Base-by-base conservation (phyloP, 306 rosid genomes). In the Gastrolobium bilobum region DNA sequence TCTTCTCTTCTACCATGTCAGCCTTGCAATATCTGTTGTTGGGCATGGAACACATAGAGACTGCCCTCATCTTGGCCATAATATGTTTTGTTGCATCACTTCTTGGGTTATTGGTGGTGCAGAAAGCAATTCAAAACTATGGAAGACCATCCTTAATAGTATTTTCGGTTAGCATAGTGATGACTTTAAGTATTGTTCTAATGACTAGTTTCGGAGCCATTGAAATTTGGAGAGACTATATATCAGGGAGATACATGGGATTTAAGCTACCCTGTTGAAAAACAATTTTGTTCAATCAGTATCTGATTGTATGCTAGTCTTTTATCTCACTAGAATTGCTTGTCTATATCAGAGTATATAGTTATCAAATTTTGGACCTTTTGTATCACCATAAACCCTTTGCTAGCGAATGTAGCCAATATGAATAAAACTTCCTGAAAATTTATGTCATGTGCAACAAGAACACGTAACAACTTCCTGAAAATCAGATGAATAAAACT, bases 1-100 rank as follows among this genome's bases (percentile, higher is more conserved):
- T 94, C 88, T 94, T 94, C 90, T 94, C 97, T 1, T 85, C 98
- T 3, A 84, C 93, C 11, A 94, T 91, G 97, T 94, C 96, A 11
- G 91, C 96, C 1, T 85, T 90, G 77, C 98, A 94, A 85, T 91
- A 90, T 63, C 68, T 89, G 38, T 26, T 91, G 86, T 68, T 94
- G 86, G 98, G 94, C 39, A 90, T 91, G 96, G 89, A 91, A 53
- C 81, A 90, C 53, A 77, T 66, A 59, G 73, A 87, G 9, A 75
- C 77, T 9, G 98, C 96, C 3, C 64, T 91, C 26, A 46, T 82
- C 42, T 81, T 91, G 37, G 79, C 98, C 42, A 1, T 76, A 60
- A 37, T 89, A 52, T 91, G 97, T 63, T 94, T 91, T 66, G 64
- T 85, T 29, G 96, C 94, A 6, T 90, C 98, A 6, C 85, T 90